A percentile compares a stretch with the other conserved stretches of the same genome.
Conservation (phyloP, 106 monocot genomes). For the Dioscorea alata region DNA sequence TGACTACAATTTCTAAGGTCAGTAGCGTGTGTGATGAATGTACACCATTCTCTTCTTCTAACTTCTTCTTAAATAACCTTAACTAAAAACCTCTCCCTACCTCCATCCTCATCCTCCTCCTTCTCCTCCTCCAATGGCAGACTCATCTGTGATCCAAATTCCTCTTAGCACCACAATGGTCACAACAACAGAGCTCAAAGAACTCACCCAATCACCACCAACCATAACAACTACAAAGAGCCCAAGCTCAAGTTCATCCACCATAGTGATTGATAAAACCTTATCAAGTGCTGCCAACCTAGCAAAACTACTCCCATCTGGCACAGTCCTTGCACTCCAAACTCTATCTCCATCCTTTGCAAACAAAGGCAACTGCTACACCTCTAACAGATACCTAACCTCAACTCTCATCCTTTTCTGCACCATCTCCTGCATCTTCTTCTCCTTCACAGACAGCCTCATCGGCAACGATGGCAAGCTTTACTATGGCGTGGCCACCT, state of each 20-base stretch:
- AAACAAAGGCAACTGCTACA: constrained; percentile 39
- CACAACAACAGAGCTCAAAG: neutral
- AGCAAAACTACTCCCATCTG: constrained; percentile 39
- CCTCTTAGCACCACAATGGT: neutral
- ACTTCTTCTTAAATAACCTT: too few species aligned
- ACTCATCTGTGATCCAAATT: neutral
- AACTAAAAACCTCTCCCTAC: too few species aligned
- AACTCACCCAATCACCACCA: neutral
- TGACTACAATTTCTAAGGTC: too few species aligned
- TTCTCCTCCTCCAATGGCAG: neutral
- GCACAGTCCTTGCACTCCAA: constrained; percentile 50
- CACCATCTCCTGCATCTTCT: constrained; percentile 42
- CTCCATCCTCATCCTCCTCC: too few species aligned
- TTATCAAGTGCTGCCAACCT: constrained; percentile 36
- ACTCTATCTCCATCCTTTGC: constrained; percentile 46
- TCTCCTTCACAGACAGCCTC: constrained; percentile 60
- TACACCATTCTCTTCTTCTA: too few species aligned
- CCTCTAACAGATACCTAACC: constrained; percentile 44
- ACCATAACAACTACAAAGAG: neutral
- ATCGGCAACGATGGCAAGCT: constrained; percentile 33
- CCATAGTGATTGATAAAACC: constrained; percentile 18
- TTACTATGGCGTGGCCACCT: constrained; percentile 24
- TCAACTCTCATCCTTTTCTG: constrained; percentile 22
- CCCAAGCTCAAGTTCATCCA: neutral
- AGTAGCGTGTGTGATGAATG: too few species aligned